Evolutionary conservation across 257 asterid species (phyloP), one percentile per base, ranked within the genome.

Genomic region (Lithospermum erythrorhizon): DNA sequence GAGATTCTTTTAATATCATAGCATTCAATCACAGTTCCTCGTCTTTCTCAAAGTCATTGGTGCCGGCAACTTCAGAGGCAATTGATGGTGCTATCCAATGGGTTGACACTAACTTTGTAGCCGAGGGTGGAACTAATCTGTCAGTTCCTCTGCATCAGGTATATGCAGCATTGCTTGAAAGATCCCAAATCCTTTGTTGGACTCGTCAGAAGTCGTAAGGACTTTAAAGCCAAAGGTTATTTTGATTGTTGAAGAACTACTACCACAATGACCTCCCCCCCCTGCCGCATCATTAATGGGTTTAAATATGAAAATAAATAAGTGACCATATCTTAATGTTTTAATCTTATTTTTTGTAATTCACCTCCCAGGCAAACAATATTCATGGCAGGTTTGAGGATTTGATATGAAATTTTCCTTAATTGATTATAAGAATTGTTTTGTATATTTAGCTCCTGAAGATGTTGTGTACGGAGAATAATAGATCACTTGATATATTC

Each of bases 101-200:
- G 97, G 79, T 85, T 66, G 56, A 14, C 64, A 58, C 20, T 49
- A 80, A 81, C 72, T 67, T 87, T 68, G 30, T 71, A 58, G 89
- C 94, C 23, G 79, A 77, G 61, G 95, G 94, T 5, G 76, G 84
- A 59, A 84, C 96, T 6, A 76, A 77, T 66, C 78, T 87, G 55
- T 79, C 76, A 55, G 59, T 65, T 58, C 85, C 97, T 55, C 70
- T 87, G 19, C 68, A 76, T 63, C 86, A 84, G 97, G 97, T 89
- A 65, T 3, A 14, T 51, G 23, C 16, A 24, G 11, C 10, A 23
- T 49, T 30, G 58, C 66, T 16, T 60, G 22, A 60, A 60, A 35
- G 22, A 7, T 35, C 9, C 45, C 45, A 35, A 9, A 35, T 8
- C 7, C 14, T 7, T 35, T 8, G 45, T 8, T 35, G 45, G 45